Conservation (phyloP, 192 early-diverging fungal species). For the Entomortierella chlamydospora region DNA sequence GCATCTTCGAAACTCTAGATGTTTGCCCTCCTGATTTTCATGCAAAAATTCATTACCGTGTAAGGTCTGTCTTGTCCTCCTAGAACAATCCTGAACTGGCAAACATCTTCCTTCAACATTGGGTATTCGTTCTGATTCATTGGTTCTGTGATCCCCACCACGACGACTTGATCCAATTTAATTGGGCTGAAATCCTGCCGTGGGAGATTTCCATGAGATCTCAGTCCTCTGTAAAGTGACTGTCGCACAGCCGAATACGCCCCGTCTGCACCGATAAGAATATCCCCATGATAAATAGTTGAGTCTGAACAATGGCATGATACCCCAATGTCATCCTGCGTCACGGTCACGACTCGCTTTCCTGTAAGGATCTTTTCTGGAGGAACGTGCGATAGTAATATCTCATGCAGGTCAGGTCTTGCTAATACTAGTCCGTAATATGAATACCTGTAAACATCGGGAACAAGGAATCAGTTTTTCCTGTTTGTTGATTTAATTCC, state of each 20-base stretch:
- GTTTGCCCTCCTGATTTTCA: no score
- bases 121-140: constrained; percentile 30
- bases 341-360: constrained; percentile 27
- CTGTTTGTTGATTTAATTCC: no score
- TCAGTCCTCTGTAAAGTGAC: constrained; percentile 32
- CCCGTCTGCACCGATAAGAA: constrained; percentile 41
- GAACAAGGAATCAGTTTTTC: no score
- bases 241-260: constrained; percentile 45
- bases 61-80: constrained; percentile 42
- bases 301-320: constrained; percentile 32
- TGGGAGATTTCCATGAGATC: constrained; percentile 32
- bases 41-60: constrained; percentile 13
- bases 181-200: constrained; percentile 40
- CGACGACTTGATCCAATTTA: constrained; percentile 46
- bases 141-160: constrained; percentile 41
- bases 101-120: constrained; percentile 46
- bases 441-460: constrained; percentile 23
- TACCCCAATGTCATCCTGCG: constrained; percentile 38
- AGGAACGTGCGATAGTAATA: constrained; percentile 27
- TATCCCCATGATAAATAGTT: constrained; percentile 43
- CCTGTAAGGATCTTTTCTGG: constrained; percentile 39
- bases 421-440: constrained; percentile 39
- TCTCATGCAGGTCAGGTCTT: constrained; percentile 33
- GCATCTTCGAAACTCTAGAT: no score
- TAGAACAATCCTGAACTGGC: constrained; percentile 50